Evolutionary conservation across 139 green algal species (phyloP).

Genomic region (Tetraselmis striata): DNA sequence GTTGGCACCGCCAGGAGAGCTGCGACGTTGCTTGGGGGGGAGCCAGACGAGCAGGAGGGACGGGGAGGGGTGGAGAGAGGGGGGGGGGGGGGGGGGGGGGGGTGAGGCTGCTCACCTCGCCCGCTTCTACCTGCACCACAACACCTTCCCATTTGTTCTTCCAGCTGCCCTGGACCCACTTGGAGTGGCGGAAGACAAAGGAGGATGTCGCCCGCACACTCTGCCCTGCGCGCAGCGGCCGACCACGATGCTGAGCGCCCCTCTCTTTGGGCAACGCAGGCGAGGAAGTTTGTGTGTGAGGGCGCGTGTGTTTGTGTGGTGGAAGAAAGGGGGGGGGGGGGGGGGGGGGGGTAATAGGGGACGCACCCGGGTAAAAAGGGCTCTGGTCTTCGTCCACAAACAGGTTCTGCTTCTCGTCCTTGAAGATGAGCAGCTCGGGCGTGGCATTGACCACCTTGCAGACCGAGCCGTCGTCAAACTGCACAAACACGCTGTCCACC

Average conservation of each 20-base stretch:
- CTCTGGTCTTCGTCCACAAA: constrained; percentile 19
- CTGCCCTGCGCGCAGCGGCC: no score
- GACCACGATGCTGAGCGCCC: no score
- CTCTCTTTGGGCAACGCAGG: no score
- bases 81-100: no score
- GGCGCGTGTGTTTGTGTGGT: no score
- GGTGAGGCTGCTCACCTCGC: constrained; percentile 7
- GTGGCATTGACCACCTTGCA: constrained; percentile 17
- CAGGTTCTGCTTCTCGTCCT: background rate
- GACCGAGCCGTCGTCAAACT: constrained; percentile 24
- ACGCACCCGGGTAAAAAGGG: constrained; percentile 24
- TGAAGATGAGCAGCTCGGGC: constrained; percentile 4
- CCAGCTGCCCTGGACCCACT: constrained; percentile 25
- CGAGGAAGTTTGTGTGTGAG: no score
- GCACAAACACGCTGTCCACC: constrained; percentile 16
- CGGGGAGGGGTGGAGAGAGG: no score
- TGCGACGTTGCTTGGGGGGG: no score
- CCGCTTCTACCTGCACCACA: constrained; percentile 22
- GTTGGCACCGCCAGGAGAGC: no score
- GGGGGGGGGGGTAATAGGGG: no score
- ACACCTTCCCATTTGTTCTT: constrained; percentile 16
- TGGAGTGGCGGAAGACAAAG: constrained; percentile 12
- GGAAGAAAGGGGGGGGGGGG: no score
- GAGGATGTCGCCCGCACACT: constrained; percentile 6
- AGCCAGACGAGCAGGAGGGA: no score